These are phyloP conservation scores for Saccharomycopsis amapae DNA, from an alignment of 805 yeast species.

Conservation along the genomic window DNA sequence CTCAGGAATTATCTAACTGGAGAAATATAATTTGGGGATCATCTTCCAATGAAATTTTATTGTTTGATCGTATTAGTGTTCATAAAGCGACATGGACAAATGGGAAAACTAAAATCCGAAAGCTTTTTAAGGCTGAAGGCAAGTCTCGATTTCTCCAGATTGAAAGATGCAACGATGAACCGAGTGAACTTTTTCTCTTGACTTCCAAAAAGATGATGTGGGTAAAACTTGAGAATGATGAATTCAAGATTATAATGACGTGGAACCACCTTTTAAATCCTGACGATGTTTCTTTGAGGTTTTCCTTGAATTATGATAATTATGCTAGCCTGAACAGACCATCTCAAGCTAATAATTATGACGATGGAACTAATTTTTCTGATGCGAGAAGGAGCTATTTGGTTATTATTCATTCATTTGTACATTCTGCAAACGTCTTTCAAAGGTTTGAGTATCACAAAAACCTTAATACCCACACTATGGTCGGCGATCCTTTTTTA, in stretches of 20 bases:
- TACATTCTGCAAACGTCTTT: constrained; percentile 4
- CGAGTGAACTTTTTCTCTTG: constrained; percentile 41
- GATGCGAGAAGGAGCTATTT: constrained; percentile 4
- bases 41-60: constrained; percentile 26
- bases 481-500: constrained; percentile 8
- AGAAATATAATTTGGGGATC: constrained; percentile 43
- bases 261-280: constrained; percentile 67
- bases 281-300: constrained; percentile 44
- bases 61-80: constrained; percentile 37
- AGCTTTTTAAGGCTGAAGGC: constrained; percentile 29
- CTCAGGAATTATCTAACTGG: constrained; percentile 49
- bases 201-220: constrained; percentile 64
- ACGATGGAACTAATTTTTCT: background rate
- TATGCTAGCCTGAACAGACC: background rate
- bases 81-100: constrained; percentile 23
- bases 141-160: constrained; percentile 36
- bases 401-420: constrained; percentile 1
- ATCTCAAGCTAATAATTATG: background rate
- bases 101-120: constrained; percentile 20
- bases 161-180: constrained; percentile 26
- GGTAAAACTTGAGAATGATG: constrained; percentile 30
- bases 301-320: constrained; percentile 3
- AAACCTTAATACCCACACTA: background rate
- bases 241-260: constrained; percentile 39
- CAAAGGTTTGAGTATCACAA: background rate